Conservation (phyloP, 1,284 basidiomycete genomes). For the Blastosporella zonata region DNA sequence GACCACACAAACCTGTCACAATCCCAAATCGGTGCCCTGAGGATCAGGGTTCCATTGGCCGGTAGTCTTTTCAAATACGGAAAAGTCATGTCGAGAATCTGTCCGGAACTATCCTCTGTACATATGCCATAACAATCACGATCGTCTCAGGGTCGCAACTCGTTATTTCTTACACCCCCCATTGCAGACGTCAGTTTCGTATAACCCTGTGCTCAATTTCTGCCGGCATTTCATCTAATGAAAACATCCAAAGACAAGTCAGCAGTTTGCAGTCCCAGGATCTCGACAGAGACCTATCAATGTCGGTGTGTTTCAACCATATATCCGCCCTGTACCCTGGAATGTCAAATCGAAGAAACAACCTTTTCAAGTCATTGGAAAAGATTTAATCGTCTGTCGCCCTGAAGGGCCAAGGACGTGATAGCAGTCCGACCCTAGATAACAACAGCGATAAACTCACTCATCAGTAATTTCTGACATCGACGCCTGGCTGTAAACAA, state of each 20-base stretch:
- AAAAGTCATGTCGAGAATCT: conserved; percentile 29
- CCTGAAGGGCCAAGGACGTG: neutral
- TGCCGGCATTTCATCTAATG: conserved; percentile 17
- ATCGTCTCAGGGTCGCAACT: conserved; percentile 28
- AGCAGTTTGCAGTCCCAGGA: conserved; percentile 1
- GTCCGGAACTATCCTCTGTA: conserved; percentile 34
- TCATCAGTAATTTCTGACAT: conserved; percentile 19
- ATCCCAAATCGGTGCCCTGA: conserved; percentile 30
- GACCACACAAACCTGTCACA: conserved; percentile 22
- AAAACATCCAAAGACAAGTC: conserved; percentile 11
- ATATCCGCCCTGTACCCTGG: conserved; percentile 2
- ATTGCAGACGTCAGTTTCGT: conserved; percentile 12
- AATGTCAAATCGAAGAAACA: conserved; percentile 17
- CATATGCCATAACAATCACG: conserved; percentile 9
- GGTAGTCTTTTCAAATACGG: conserved; percentile 26
- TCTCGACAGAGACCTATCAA: conserved; percentile 16
- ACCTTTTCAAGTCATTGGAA: conserved; percentile 10
- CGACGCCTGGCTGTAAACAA: too few species aligned
- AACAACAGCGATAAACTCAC: conserved; percentile 15
- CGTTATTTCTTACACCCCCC: neutral
- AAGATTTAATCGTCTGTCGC: neutral
- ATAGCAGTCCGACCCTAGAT: conserved; percentile 18
- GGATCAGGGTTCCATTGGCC: conserved; percentile 30
- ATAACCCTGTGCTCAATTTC: neutral
- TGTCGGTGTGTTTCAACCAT: conserved; percentile 9